These are phyloP conservation scores for Podospora fimiseda DNA, from an alignment of 495 filamentous ascomycete genomes.

Conservation along the genomic window DNA sequence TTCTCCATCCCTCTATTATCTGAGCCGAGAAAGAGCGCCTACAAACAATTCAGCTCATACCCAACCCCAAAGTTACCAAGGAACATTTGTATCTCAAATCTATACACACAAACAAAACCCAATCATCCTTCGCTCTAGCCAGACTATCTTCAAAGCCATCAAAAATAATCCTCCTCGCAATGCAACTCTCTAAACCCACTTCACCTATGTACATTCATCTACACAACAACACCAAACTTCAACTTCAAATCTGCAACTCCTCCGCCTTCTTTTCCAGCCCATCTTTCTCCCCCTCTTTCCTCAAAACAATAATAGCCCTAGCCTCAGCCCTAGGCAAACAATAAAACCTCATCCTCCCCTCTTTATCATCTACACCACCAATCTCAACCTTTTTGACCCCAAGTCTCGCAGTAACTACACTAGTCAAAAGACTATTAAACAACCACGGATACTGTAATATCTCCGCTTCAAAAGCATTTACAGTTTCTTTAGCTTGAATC, in stretches of 20 bases:
- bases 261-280: not conserved
- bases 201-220: no score
- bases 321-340: slow-evolving; percentile 15
- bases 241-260: slow-evolving; percentile 6
- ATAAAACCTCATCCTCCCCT: slow-evolving; percentile 2
- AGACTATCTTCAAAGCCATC: no score
- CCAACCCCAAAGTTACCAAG: no score
- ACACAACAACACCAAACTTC: no score
- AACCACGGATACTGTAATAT: slow-evolving; percentile 87
- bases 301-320: slow-evolving; percentile 6
- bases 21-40: no score
- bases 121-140: no score
- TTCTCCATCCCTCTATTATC: no score
- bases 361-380: slow-evolving; percentile 10
- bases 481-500: slow-evolving; percentile 62
- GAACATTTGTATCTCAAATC: no score
- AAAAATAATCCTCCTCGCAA: no score
- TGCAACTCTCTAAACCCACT: no score
- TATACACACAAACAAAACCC: no score
- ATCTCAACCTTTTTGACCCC: slow-evolving; percentile 34
- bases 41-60: no score
- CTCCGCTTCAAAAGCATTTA: slow-evolving; percentile 80
- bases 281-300: not conserved
- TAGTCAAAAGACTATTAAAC: slow-evolving; percentile 70
- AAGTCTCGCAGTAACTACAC: slow-evolving; percentile 63